These are phyloP conservation scores for Ceratocystis diversiconidia DNA, from an alignment of 2,329 filamentous ascomycete genomes.

Conservation along the genomic window DNA sequence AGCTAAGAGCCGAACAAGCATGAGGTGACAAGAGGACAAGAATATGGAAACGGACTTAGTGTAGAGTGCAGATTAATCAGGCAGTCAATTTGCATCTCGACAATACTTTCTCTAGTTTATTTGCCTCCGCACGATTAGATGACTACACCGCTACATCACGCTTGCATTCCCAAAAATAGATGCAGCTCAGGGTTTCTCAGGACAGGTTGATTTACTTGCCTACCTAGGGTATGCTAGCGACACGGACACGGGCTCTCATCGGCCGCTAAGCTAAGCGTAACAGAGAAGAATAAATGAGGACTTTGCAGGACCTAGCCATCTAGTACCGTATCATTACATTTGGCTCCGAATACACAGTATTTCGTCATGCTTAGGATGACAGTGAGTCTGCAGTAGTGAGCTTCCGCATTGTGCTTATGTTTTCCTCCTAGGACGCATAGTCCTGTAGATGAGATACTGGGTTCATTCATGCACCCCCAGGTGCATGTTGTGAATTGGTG, in stretches of 20 bases:
- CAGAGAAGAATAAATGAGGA: background rate
- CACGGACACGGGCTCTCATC: background rate
- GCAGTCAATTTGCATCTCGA: no score
- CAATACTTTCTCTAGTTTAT: background rate
- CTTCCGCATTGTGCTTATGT: background rate
- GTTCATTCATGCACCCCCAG: constrained; percentile 2
- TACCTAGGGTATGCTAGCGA: background rate
- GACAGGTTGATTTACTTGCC: background rate
- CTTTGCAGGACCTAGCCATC: background rate
- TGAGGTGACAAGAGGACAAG: no score
- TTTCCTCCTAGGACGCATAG: background rate
- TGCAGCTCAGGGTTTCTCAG: background rate
- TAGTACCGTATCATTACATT: background rate
- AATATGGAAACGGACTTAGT: no score
- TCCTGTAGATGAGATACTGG: background rate
- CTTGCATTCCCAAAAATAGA: background rate
- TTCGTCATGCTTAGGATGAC: background rate
- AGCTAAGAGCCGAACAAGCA: no score
- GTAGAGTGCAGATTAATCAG: no score
- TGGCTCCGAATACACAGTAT: background rate
- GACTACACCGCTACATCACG: background rate
- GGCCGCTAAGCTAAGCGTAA: background rate
- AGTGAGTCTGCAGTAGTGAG: background rate
- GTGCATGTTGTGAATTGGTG: background rate
- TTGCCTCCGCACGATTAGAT: background rate